phyloP scores from a whole-genome alignment of 2,329 filamentous ascomycete genomes.

The Aspergillus tamarii region DNA sequence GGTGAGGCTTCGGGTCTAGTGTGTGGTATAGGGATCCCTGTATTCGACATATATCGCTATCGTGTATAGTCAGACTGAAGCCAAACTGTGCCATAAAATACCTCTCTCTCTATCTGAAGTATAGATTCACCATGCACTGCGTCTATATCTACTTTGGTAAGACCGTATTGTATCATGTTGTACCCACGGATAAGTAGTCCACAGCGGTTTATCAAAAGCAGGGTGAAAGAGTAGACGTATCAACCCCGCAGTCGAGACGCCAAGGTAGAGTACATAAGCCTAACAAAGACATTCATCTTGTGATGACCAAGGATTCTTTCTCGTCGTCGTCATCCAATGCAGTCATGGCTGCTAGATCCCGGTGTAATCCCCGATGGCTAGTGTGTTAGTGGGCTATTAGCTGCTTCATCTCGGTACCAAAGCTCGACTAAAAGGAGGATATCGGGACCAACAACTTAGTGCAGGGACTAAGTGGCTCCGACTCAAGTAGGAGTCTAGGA shows the following conservation, averaged over 20 bases:
- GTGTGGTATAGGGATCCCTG: neutral
- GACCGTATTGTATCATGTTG: neutral
- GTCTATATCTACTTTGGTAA: neutral
- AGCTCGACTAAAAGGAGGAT: neutral
- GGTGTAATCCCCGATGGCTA: neutral
- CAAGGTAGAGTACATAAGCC: neutral
- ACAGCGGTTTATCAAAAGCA: neutral
- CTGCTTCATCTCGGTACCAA: constrained; percentile 6
- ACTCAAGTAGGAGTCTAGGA: neutral
- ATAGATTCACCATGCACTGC: neutral
- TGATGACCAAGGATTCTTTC: neutral
- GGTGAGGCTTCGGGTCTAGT: neutral
- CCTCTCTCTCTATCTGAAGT: neutral
- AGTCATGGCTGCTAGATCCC: neutral
- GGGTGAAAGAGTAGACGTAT: constrained; percentile 1
- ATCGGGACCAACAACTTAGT: constrained; percentile 2
- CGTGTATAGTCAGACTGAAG: neutral
- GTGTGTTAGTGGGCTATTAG: neutral
- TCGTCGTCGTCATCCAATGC: constrained; percentile 2
- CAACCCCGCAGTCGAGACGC: constrained; percentile 2
- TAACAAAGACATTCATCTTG: neutral
- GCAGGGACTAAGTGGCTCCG: constrained; percentile 1
- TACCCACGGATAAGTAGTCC: neutral
- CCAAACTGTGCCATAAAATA: neutral
- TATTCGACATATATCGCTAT: neutral